Conservation (phyloP, 2,329 filamentous ascomycete genomes). For the Lachnellula subtilissima region DNA sequence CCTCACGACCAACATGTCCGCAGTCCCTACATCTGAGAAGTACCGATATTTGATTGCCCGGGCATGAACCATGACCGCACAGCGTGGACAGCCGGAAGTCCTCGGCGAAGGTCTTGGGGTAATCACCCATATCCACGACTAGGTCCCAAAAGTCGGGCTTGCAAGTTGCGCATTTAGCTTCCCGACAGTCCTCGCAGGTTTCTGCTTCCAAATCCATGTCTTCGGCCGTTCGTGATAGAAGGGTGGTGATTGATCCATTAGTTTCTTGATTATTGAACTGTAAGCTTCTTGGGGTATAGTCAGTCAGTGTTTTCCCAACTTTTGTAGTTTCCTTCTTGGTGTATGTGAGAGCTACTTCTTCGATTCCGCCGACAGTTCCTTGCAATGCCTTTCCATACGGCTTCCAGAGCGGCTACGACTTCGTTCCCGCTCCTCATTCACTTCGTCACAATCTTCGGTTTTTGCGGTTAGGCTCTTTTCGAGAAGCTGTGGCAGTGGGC, state of each 20-base stretch:
- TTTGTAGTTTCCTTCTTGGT: background rate
- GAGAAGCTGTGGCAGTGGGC: background rate
- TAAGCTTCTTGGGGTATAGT: background rate
- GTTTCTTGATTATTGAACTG: background rate
- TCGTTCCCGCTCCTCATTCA: background rate
- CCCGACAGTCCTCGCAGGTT: background rate
- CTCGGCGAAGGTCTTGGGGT: background rate
- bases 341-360: background rate
- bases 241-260: background rate
- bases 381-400: background rate
- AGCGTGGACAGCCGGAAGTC: slow-evolving; percentile 1
- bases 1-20: background rate
- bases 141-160: background rate
- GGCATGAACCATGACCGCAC: background rate
- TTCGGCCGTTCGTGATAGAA: background rate
- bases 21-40: background rate
- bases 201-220: background rate
- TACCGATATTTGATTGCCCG: background rate
- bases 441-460: background rate
- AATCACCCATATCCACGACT: slow-evolving; percentile 4
- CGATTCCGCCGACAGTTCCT: too few relatives aligned
- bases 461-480: background rate
- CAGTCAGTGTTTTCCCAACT: background rate
- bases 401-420: background rate
- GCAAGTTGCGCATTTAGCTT: background rate